These are phyloP conservation scores for Cardiospermum halicacabum DNA, from an alignment of 345 rosid genomes.

Conservation along the genomic window DNA sequence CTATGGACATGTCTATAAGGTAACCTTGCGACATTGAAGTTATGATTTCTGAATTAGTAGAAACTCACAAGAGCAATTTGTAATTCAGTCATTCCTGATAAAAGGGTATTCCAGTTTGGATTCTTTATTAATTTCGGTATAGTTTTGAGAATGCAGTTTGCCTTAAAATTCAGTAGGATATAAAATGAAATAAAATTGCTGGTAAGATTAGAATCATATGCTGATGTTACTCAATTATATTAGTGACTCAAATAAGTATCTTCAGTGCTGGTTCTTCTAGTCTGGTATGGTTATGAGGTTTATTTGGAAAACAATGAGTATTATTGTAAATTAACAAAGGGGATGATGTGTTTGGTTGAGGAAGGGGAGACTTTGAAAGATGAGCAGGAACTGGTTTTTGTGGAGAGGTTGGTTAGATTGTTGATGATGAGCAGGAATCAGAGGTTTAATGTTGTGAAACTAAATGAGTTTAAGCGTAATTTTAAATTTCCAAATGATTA, in stretches of 20 bases:
- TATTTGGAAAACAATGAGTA: slow-evolving; percentile 58
- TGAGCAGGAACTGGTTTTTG: slow-evolving; percentile 52
- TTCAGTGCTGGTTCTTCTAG: too few species aligned
- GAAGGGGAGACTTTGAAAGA: slow-evolving; percentile 77
- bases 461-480: slow-evolving; percentile 63
- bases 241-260: not conserved
- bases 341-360: slow-evolving; percentile 65
- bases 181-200: too few species aligned
- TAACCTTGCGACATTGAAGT: slow-evolving; percentile 5
- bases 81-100: too few species aligned
- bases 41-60: too few species aligned
- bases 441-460: slow-evolving; percentile 65
- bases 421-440: slow-evolving; percentile 79
- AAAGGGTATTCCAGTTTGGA: too few species aligned
- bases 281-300: slow-evolving; percentile 78
- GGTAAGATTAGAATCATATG: too few species aligned
- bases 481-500: slow-evolving; percentile 87
- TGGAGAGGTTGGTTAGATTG: slow-evolving; percentile 59
- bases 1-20: slow-evolving; percentile 28
- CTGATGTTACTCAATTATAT: not conserved
- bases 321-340: slow-evolving; percentile 61
- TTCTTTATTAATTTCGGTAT: too few species aligned
- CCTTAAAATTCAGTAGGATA: too few species aligned
- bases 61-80: too few species aligned
- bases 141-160: too few species aligned